A percentile compares a stretch with the other conserved stretches of the same genome.
Evolutionary conservation across 169 alveolate genomes (phyloP).

Genomic region (Plasmodium falciparum): DNA sequence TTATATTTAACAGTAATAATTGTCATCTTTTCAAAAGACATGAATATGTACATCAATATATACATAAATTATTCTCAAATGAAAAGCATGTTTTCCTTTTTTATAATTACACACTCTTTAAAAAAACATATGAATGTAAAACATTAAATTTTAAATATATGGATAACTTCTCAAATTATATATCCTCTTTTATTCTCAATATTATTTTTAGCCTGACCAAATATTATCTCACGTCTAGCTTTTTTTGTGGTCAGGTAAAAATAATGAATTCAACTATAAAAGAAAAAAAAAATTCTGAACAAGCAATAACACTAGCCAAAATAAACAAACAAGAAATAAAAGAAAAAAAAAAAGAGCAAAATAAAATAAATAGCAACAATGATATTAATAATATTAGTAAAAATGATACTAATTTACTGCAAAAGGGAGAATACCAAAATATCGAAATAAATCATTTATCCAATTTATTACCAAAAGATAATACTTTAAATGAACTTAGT

Average conservation of each 20-base stretch:
- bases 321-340: neutral
- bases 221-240: neutral
- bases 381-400: neutral
- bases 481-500: slow-evolving; percentile 5
- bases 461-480: neutral
- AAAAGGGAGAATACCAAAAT: neutral
- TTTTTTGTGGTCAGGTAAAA: neutral
- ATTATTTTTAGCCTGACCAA: neutral
- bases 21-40: neutral
- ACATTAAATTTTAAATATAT: slow-evolving; percentile 1
- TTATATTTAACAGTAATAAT: slow-evolving; percentile 28
- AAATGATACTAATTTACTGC: neutral
- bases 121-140: slow-evolving; percentile 29
- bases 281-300: slow-evolving; percentile 7
- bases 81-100: slow-evolving; percentile 6
- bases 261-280: neutral
- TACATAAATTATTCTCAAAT: slow-evolving; percentile 37
- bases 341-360: neutral
- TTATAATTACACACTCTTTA: neutral
- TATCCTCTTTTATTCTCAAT: neutral
- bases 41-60: slow-evolving; percentile 15
- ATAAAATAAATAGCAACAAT: neutral
- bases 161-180: neutral
- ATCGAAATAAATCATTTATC: neutral
- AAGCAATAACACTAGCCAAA: neutral